phyloP scores from a whole-genome alignment of 1,139 yeast species.

The Candida pseudoviswanathii region DNA sequence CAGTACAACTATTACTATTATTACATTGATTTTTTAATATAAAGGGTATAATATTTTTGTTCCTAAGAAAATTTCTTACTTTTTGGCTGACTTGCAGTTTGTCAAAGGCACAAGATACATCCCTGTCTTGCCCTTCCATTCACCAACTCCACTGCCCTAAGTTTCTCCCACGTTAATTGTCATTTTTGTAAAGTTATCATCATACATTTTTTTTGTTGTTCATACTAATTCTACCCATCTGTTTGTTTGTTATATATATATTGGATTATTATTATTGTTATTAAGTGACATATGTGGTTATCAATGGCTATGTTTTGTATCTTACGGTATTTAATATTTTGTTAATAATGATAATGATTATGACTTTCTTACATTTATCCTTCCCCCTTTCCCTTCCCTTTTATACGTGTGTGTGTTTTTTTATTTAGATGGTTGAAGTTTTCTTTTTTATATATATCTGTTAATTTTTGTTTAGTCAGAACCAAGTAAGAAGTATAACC shows the following conservation, averaged over 20 bases:
- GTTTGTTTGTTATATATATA: not conserved
- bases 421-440: not conserved
- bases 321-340: not conserved
- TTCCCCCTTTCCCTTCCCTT: not conserved
- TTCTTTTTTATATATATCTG: not conserved
- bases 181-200: not conserved
- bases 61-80: not conserved
- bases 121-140: too few species aligned
- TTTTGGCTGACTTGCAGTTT: not conserved
- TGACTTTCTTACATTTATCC: not conserved
- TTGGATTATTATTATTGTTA: not conserved
- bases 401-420: not conserved
- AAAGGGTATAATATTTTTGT: conserved; percentile 1
- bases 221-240: not conserved
- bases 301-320: not conserved
- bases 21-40: conserved; percentile 1
- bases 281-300: not conserved
- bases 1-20: not conserved
- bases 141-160: too few species aligned
- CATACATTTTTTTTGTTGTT: not conserved
- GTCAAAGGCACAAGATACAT: not conserved
- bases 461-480: too few species aligned
- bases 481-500: too few species aligned
- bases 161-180: not conserved
- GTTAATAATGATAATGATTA: not conserved